Evolutionary conservation across 139 green algal genomes (phyloP).

Genomic region (Spirogloea muscicola): DNA sequence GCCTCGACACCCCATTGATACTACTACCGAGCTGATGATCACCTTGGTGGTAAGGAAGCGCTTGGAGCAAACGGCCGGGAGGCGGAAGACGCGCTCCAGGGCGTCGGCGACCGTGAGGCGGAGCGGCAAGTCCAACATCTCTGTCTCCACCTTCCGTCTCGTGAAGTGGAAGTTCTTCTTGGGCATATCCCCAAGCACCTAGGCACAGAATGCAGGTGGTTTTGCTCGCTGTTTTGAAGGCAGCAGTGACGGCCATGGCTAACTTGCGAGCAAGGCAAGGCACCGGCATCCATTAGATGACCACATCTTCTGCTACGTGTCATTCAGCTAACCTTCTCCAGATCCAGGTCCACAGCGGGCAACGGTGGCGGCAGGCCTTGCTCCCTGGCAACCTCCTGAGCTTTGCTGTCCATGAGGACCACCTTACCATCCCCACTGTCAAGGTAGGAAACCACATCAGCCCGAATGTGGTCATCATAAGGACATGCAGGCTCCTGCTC

Average conservation of each 20-base stretch:
- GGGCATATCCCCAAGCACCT: constrained; percentile 89
- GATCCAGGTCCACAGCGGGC: constrained; percentile 84
- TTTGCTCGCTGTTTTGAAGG: constrained; percentile 33
- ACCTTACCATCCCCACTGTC: constrained; percentile 76
- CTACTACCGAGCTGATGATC: too few species aligned
- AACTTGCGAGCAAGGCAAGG: too few species aligned
- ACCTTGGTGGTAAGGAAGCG: constrained; percentile 98
- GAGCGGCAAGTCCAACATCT: constrained; percentile 57
- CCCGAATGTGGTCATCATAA: too few species aligned
- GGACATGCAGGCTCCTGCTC: too few species aligned
- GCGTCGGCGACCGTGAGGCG: constrained; percentile 49
- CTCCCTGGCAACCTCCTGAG: constrained; percentile 3
- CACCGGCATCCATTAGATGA: too few species aligned
- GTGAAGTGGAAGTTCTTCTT: constrained; percentile 90
- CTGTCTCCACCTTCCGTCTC: not conserved
- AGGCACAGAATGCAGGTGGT: too few species aligned
- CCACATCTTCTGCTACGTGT: too few species aligned
- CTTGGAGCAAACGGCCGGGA: constrained; percentile 91
- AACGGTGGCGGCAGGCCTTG: constrained; percentile 50
- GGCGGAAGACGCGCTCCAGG: constrained; percentile 76
- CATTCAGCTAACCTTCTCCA: constrained; percentile 97
- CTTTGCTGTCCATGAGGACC: constrained; percentile 68
- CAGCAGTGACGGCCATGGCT: too few species aligned
- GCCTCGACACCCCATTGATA: too few species aligned
- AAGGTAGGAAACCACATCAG: too few species aligned